phyloP scores from a whole-genome alignment of 148 eudicot species.

The Euryodendron excelsum region DNA sequence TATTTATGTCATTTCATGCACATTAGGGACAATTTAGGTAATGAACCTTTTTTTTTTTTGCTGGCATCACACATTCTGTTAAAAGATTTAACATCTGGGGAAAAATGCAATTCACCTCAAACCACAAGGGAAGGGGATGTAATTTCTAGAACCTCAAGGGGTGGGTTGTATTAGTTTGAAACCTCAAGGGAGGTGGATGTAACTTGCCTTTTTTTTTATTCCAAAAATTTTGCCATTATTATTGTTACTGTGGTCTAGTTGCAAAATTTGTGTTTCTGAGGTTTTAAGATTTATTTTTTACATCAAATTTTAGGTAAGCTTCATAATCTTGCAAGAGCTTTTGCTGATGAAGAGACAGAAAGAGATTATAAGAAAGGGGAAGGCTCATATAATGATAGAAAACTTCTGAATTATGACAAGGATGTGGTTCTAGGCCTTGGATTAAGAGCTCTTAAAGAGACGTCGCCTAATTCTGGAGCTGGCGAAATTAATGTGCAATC shows the following conservation, averaged over 20 bases:
- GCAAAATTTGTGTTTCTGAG: background rate
- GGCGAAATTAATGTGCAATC: constrained; percentile 50
- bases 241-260: background rate
- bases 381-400: constrained; percentile 44
- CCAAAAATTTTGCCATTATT: background rate
- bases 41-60: no score
- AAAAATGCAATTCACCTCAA: no score
- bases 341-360: constrained; percentile 88
- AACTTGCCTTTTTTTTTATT: background rate
- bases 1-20: no score
- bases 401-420: constrained; percentile 45
- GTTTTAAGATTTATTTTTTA: background rate
- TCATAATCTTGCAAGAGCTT: constrained; percentile 98
- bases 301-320: constrained; percentile 71
- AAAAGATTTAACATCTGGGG: no score
- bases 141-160: no score
- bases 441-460: constrained; percentile 53
- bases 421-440: constrained; percentile 86
- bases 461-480: constrained; percentile 30
- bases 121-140: no score
- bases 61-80: no score
- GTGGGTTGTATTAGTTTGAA: no score
- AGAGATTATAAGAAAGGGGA: constrained; percentile 51
- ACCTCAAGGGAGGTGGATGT: no score
- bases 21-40: no score